Evolutionary conservation across 2,329 filamentous ascomycete genomes (phyloP).

Genomic region (Cladophialophora immunda): DNA sequence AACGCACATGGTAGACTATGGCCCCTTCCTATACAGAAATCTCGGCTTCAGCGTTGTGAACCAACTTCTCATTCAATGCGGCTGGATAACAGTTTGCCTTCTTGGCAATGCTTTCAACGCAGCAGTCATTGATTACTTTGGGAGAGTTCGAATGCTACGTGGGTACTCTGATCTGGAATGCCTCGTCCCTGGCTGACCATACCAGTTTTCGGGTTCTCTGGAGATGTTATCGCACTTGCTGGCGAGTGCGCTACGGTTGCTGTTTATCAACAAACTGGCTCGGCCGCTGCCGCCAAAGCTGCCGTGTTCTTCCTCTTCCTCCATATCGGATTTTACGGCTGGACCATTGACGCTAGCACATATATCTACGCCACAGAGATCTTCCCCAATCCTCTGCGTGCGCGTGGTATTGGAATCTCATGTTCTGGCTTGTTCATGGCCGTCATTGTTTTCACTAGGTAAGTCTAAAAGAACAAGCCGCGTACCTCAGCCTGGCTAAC

Average conservation of each 20-base stretch:
- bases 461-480: background rate
- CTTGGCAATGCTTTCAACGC: conserved; percentile 40
- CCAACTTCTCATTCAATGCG: conserved; percentile 26
- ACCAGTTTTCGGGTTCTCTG: conserved; percentile 48
- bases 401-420: conserved; percentile 61
- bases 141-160: conserved; percentile 45
- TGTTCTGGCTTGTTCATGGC: conserved; percentile 21
- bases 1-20: conserved; percentile 21
- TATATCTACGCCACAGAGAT: conserved; percentile 77
- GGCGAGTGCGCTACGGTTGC: conserved; percentile 55
- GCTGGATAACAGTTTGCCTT: conserved; percentile 20
- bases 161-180: background rate
- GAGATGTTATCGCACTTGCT: conserved; percentile 44
- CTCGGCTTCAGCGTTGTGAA: conserved; percentile 25
- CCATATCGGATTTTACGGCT: conserved; percentile 62
- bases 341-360: conserved; percentile 69
- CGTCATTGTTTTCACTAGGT: conserved; percentile 16
- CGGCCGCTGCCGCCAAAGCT: conserved; percentile 64
- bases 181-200: background rate
- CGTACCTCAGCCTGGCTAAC: background rate
- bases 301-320: conserved; percentile 70
- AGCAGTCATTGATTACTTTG: conserved; percentile 49
- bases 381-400: conserved; percentile 74
- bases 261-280: conserved; percentile 55
- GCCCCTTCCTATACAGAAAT: conserved; percentile 27